phyloP scores from a whole-genome alignment of 768 basidiomycete species.

The Termitomyces sp. region DNA sequence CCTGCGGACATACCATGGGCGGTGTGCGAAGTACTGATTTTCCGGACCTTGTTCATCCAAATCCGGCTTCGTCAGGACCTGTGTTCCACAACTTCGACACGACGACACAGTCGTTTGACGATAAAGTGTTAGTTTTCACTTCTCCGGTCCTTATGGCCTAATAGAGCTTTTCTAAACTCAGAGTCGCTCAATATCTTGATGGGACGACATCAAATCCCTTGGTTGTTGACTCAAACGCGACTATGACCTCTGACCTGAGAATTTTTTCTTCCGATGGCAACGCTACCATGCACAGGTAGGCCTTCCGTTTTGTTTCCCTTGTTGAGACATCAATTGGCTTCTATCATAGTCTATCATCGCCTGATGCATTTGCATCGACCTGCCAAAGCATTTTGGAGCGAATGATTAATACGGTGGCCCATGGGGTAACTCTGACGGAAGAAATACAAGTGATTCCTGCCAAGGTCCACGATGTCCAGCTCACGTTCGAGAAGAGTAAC shows the following conservation, averaged over 20 bases:
- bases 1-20: conserved; percentile 49
- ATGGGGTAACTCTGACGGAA: conserved; percentile 37
- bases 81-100: conserved; percentile 35
- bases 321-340: not conserved
- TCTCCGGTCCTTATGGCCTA: not conserved
- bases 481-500: conserved; percentile 30
- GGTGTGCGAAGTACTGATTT: conserved; percentile 43
- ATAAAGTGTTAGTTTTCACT: conserved; percentile 29
- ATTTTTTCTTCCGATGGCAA: conserved; percentile 36
- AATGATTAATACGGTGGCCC: conserved; percentile 47
- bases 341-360: conserved; percentile 22
- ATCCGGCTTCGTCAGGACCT: conserved; percentile 20
- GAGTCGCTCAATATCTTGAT: conserved; percentile 35
- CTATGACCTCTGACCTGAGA: conserved; percentile 33
- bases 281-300: conserved; percentile 34
- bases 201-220: conserved; percentile 34
- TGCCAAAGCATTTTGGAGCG: conserved; percentile 36
- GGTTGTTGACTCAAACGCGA: conserved; percentile 27
- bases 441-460: conserved; percentile 36
- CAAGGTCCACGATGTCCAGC: conserved; percentile 33
- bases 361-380: conserved; percentile 28
- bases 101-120: conserved; percentile 34
- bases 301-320: not conserved
- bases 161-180: conserved; percentile 9
- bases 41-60: conserved; percentile 35